Percentiles rank a stretch among this genome's conserved stretches.
Evolutionary conservation across 257 asterid genomes (phyloP).

Genomic region (Cordia subcordata): DNA sequence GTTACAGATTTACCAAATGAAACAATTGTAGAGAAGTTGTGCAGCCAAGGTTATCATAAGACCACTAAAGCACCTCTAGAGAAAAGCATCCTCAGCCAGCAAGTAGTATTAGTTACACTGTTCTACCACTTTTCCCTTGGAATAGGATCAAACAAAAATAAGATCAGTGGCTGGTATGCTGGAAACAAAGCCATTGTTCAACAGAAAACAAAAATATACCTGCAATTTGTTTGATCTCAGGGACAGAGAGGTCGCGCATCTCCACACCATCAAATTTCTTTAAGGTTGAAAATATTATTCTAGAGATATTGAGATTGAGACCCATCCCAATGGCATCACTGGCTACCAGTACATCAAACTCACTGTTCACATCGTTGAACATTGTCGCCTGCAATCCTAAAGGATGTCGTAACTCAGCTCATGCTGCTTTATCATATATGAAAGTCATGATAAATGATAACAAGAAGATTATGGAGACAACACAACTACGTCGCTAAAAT

Average conservation of each 20-base stretch:
- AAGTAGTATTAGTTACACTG: neutral
- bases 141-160: neutral
- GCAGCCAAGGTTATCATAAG: neutral
- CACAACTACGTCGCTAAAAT: neutral
- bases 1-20: neutral
- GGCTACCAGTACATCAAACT: slow-evolving; percentile 87
- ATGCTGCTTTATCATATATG: slow-evolving; percentile 15
- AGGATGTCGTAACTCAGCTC: slow-evolving; percentile 42
- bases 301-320: slow-evolving; percentile 89
- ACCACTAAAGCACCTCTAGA: neutral
- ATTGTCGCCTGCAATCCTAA: slow-evolving; percentile 88
- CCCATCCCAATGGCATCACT: slow-evolving; percentile 99
- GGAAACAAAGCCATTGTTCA: neutral
- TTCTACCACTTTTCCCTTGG: neutral
- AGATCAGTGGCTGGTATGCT: neutral
- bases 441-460: neutral
- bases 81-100: neutral
- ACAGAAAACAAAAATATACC: slow-evolving; percentile 36
- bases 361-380: slow-evolving; percentile 84
- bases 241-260: slow-evolving; percentile 63
- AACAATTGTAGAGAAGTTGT: neutral
- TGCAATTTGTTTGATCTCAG: slow-evolving; percentile 97
- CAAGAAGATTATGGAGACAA: neutral
- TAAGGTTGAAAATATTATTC: slow-evolving; percentile 80
- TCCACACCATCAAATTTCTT: slow-evolving; percentile 77